phyloP scores from a whole-genome alignment of 495 filamentous ascomycete species.

The Staphylotrichum longicolle region DNA sequence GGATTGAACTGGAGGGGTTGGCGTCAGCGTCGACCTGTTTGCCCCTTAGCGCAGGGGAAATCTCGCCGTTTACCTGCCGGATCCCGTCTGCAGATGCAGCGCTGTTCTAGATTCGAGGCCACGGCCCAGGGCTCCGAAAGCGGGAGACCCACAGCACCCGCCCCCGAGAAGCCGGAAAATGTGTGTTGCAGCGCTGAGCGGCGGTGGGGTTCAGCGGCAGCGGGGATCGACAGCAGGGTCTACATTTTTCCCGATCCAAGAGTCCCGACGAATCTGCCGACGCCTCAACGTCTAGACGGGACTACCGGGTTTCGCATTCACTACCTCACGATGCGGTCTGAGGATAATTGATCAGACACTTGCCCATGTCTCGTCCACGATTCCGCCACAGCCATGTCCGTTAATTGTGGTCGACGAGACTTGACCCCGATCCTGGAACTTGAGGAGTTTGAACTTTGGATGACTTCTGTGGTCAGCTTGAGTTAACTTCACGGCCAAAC shows the following conservation, averaged over 20 bases:
- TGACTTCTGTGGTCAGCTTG: too few relatives aligned
- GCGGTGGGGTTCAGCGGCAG: conserved; percentile 11
- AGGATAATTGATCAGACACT: neutral
- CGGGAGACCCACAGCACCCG: conserved; percentile 11
- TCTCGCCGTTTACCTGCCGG: too few relatives aligned
- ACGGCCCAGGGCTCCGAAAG: conserved; percentile 2
- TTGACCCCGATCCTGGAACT: neutral
- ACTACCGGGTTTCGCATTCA: neutral
- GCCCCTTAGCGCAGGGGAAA: too few relatives aligned
- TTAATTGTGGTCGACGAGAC: conserved; percentile 2
- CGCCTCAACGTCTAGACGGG: conserved; percentile 2
- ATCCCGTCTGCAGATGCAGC: too few relatives aligned
- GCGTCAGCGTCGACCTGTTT: too few relatives aligned
- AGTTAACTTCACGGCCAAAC: too few relatives aligned
- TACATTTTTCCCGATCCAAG: conserved; percentile 30
- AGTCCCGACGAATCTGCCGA: conserved; percentile 35
- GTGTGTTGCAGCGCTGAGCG: neutral
- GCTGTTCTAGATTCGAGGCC: too few relatives aligned
- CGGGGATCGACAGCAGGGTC: conserved; percentile 29
- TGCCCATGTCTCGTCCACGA: neutral
- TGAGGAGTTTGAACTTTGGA: too few relatives aligned
- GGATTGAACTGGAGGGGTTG: too few relatives aligned
- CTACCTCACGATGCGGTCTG: neutral
- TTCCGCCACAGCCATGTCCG: neutral
- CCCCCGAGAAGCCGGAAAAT: conserved; percentile 1